phyloP scores from a whole-genome alignment of 306 rosid species.

The Sphenostylis stenocarpa region DNA sequence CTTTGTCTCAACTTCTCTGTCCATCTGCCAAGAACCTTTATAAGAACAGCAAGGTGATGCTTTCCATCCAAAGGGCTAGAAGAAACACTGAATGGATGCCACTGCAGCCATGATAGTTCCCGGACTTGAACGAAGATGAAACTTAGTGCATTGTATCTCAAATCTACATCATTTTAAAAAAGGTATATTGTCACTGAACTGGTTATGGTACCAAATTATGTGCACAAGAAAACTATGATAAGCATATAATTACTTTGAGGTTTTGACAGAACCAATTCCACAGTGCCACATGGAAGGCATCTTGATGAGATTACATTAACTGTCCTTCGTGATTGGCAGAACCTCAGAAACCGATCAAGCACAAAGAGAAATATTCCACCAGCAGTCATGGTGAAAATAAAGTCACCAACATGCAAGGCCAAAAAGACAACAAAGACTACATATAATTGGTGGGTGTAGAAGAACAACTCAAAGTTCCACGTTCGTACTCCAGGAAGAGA shows the following conservation, averaged over 20 bases:
- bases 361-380: conserved; percentile 80
- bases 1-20: conserved; percentile 55
- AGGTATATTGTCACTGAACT: conserved; percentile 26
- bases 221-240: not conserved
- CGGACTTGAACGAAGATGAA: conserved; percentile 87
- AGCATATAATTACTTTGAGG: conserved; percentile 62
- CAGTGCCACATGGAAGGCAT: conserved; percentile 83
- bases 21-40: conserved; percentile 94
- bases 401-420: conserved; percentile 90
- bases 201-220: not conserved
- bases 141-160: conserved; percentile 90
- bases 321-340: conserved; percentile 74
- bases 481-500: conserved; percentile 79
- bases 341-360: conserved; percentile 87
- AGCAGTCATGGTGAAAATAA: conserved; percentile 65
- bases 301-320: conserved; percentile 76
- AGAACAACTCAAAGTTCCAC: conserved; percentile 80
- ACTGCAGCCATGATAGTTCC: conserved; percentile 84
- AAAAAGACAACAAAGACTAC: conserved; percentile 67
- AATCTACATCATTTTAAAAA: conserved; percentile 43
- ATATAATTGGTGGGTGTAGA: conserved; percentile 92
- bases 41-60: conserved; percentile 69
- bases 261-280: conserved; percentile 81
- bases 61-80: conserved; percentile 95
- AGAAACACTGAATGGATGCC: conserved; percentile 98